Evolutionary conservation across 805 yeast species (phyloP), one percentile per base, ranked within the genome.

Genomic region (Saturnispora sekii): DNA sequence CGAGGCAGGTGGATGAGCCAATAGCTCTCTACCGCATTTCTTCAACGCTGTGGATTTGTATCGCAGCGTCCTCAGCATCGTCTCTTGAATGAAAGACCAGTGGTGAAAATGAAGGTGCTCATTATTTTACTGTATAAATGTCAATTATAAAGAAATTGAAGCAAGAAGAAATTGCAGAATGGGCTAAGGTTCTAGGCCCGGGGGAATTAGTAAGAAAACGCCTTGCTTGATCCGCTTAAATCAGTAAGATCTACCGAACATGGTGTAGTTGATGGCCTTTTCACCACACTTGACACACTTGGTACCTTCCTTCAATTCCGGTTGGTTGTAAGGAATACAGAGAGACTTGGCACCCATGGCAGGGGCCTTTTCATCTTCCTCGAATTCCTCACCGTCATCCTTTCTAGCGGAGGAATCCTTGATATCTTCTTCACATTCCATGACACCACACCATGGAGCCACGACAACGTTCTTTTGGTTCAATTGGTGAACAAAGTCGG

Each of bases 281-380:
- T 67, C 70, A 51, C 74, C 84, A 76, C 97, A 93, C 59, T 71
- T 83, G 52, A 87, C 81, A 79, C 98, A 94, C 65, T 80, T 82
- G 53, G 87, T 85, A 55, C 82, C 90, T 53, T 64, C 69, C 63
- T 77, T 77, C 65, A 90, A 75, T 58, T 69, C 77, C 48, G 96
- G 96, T 72, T 90, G 97, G 34, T 85, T 84, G 61, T 80, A 81
- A 53, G 98, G 98, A 64, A 89, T 89, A 77, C 99, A 93, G 66
- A 93, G 74, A 16, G 96, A 84, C 73, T 93, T 93, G 54, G 99
- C 99, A 62, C 99, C 99, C 99, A 93, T 93, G 43, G 94, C 80
- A 62, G 99, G 99, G 18, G 98, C 87, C 65, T 85, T 84, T 61
- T 93, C 97, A 62, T 93, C 99, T 40, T 73, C 82, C 64, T 84